These are phyloP conservation scores for Elsinoe necatrix DNA, from an alignment of 2,329 filamentous ascomycete genomes.

Conservation along the genomic window DNA sequence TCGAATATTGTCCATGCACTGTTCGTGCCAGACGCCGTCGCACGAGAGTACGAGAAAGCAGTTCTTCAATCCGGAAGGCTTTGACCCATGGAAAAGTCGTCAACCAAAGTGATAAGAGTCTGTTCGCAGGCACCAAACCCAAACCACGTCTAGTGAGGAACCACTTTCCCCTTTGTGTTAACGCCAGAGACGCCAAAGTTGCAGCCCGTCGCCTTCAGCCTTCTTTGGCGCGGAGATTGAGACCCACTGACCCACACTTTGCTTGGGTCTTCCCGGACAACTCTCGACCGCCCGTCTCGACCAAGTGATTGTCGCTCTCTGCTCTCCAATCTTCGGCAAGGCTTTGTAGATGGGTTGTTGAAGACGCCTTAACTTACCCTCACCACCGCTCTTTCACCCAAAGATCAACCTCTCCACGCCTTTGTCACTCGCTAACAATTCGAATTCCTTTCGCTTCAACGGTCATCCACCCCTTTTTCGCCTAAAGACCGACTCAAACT, in stretches of 20 bases:
- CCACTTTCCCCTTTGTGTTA: constrained; percentile 8
- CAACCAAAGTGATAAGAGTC: constrained; percentile 9
- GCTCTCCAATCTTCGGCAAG: background rate
- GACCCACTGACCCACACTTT: constrained; percentile 11
- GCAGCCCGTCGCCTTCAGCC: constrained; percentile 8
- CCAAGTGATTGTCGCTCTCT: constrained; percentile 6
- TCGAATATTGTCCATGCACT: background rate
- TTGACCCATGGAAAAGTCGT: background rate
- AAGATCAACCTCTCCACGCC: background rate
- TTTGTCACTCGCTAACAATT: constrained; percentile 12
- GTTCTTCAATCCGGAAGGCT: background rate
- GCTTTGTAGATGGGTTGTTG: background rate
- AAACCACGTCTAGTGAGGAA: background rate
- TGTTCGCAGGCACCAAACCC: background rate
- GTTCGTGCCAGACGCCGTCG: constrained; percentile 10
- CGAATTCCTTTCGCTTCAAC: constrained; percentile 10
- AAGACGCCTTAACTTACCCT: background rate
- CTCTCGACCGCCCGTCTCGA: constrained; percentile 6
- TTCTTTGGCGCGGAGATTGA: constrained; percentile 10
- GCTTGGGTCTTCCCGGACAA: constrained; percentile 4
- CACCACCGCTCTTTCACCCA: background rate
- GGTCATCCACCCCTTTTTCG: constrained; percentile 13
- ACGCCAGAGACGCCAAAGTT: constrained; percentile 7
- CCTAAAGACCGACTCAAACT: constrained; percentile 5
- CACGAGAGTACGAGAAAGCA: constrained; percentile 9